Evolutionary conservation across 179 eudicot genomes (phyloP), one percentile per base, ranked within the genome.

Genomic region (Nepenthes alata): DNA sequence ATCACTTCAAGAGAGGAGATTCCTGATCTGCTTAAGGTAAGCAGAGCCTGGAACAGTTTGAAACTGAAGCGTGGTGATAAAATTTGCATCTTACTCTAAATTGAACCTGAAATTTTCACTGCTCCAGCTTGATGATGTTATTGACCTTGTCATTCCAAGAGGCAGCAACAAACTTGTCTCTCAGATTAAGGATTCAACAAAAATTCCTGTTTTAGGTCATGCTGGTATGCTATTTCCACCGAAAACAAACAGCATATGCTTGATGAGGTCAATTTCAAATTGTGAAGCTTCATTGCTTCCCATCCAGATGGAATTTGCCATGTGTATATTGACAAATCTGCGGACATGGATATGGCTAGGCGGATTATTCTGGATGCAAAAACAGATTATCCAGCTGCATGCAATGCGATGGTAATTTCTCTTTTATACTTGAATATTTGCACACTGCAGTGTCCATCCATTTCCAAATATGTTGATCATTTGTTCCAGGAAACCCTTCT

Each of bases 121-220:
- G 15, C 35, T 75, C 13, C 81, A 93, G 98, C 88, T 87, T 70
- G 98, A 93, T 74, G 97, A 90, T 78, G 98, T 90, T 51, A 93
- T 93, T 70, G 97, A 93, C 74, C 97, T 93, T 47, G 98, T 93
- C 64, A 93, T 93, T 60, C 98, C 98, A 41, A 90, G 97, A 80
- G 98, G 98, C 67, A 93, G 97, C 85, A 93, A 93, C 70, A 77
- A 79, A 67, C 98, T 93, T 66, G 98, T 93, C 59, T 76, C 95
- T 65, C 85, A 89, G 74, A 80, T 93, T 55, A 90, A 85, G 76
- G 79, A 81, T 56, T 85, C 93, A 35, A 93, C 98, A 59, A 87
- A 85, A 77, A 93, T 93, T 63, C 98, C 98, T 11, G 98, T 93
- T 63, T 78, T 93, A 16, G 98, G 98, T n/a, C 98, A 93, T 76